Base-by-base conservation (phyloP, 2,329 filamentous ascomycete genomes). In the Fusarium sp. region DNA sequence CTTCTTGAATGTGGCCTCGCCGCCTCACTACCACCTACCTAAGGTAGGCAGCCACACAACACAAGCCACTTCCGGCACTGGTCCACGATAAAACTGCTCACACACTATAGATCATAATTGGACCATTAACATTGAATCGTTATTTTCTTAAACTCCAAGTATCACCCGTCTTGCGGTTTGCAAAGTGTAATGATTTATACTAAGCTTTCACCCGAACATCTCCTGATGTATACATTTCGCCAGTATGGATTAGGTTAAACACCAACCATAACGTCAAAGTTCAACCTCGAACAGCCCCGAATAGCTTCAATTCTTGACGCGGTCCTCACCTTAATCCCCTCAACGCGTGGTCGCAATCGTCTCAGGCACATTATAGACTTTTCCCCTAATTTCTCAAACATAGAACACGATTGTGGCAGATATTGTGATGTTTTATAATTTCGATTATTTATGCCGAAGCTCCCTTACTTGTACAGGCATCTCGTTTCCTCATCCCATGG, bases 401-500 rank as follows among this genome's bases (percentile, higher is more conserved):
- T 24, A 10, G 20, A 20, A 22, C 48, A 48, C 13, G 12, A 11
- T 18, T 28, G 35, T 9, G 39, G 22, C 13, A 50, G 15, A 36
- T 28, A 35, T 48, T 50, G 55, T 44, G 15, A 38, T 70, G 58
- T 66, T 63, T 76, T 72, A 42, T 62, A 61, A 51, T 72, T 75
- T 67, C 56, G 48, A 69, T 77, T 77, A 73, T 66, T 76, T 61
- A 61, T 61, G 48, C 69, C 64, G 45, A 60, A 72, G 68, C 62
- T 72, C 72, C 68, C 68, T 66, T 78, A 76, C 66, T 76, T 75
- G 78, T 81, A 81, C 78, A 81, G 76, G 73, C 76, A 70, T 74
- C 74, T 73, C 72, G 72, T 78, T 77, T 78, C 73, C 65, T 79
- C 63, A 64, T 76, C 73, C 72, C 76, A 73, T 73, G 67, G 69